Evolutionary conservation across 2,329 filamentous ascomycete species (phyloP).

Genomic region (Penicillium crustosum): DNA sequence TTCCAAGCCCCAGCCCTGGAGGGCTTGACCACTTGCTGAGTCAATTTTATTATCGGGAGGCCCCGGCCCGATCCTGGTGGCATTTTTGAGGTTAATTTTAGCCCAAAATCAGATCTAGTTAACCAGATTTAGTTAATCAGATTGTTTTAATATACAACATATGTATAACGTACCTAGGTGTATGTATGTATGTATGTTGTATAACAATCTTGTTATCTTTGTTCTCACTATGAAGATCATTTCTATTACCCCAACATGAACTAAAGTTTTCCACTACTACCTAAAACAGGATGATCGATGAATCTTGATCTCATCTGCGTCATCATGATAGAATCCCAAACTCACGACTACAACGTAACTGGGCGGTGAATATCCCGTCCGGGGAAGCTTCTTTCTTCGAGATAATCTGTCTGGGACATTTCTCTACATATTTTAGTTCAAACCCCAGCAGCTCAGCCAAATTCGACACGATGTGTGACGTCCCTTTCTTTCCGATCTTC

Average conservation of each 20-base stretch:
- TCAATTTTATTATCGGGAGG: background rate
- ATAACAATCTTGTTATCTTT: background rate
- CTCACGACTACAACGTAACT: background rate
- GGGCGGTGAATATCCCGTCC: conserved; percentile 7
- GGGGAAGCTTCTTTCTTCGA: conserved; percentile 1
- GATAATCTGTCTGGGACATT: background rate
- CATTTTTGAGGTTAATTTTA: background rate
- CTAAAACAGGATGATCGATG: conserved; percentile 14
- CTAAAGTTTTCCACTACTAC: background rate
- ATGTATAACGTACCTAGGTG: too few relatives aligned
- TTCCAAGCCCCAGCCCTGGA: background rate
- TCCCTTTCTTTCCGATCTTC: conserved; percentile 49
- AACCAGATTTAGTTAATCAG: background rate
- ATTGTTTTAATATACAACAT: too few relatives aligned
- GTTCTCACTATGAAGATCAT: background rate
- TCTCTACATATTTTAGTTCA: background rate
- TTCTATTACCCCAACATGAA: background rate
- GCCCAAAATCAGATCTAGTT: background rate
- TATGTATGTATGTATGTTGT: too few relatives aligned
- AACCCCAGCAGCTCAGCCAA: background rate
- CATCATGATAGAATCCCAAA: conserved; percentile 26
- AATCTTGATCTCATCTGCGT: conserved; percentile 24
- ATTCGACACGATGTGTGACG: conserved; percentile 33
- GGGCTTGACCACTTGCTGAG: background rate
- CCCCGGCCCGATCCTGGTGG: background rate